Evolutionary conservation across 192 early-diverging fungal genomes (phyloP).

Genomic region (Rhizophlyctis rosea): DNA sequence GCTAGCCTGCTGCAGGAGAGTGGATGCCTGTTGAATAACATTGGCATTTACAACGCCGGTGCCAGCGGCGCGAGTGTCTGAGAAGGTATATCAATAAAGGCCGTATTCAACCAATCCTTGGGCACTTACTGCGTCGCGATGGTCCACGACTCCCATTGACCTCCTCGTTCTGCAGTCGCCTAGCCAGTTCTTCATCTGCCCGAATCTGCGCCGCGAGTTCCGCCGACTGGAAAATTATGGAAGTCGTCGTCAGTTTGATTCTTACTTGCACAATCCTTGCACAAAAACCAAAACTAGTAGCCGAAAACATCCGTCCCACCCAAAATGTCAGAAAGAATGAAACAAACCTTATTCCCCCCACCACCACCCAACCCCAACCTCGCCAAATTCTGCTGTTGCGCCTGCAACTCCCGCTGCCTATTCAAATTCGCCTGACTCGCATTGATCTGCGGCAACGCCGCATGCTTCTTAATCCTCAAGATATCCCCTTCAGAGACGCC

Average conservation of each 20-base stretch:
- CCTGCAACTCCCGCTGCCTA: constrained; percentile 44
- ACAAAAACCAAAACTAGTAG: constrained; percentile 27
- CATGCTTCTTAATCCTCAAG: constrained; percentile 66
- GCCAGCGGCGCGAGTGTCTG: neutral
- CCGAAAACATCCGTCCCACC: constrained; percentile 10
- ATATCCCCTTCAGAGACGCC: constrained; percentile 86
- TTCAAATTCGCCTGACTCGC: neutral
- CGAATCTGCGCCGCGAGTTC: no score
- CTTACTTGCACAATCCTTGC: no score
- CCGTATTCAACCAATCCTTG: neutral
- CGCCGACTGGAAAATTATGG: no score
- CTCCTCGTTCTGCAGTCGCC: no score
- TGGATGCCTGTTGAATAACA: constrained; percentile 18
- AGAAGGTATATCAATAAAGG: no score
- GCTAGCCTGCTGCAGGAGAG: constrained; percentile 13
- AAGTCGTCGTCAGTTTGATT: no score
- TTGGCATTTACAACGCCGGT: constrained; percentile 8
- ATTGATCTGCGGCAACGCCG: constrained; percentile 14
- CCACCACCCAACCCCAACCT: no score
- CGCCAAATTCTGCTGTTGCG: constrained; percentile 38
- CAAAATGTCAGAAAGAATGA: constrained; percentile 30
- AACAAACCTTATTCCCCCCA: constrained; percentile 29
- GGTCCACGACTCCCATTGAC: neutral
- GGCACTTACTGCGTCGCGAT: neutral
- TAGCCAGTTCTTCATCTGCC: no score